Percentiles rank a stretch among this genome's conserved stretches.
phyloP scores from a whole-genome alignment of 371 early-diverging fungal species.

The Lichtheimia ramosa region DNA sequence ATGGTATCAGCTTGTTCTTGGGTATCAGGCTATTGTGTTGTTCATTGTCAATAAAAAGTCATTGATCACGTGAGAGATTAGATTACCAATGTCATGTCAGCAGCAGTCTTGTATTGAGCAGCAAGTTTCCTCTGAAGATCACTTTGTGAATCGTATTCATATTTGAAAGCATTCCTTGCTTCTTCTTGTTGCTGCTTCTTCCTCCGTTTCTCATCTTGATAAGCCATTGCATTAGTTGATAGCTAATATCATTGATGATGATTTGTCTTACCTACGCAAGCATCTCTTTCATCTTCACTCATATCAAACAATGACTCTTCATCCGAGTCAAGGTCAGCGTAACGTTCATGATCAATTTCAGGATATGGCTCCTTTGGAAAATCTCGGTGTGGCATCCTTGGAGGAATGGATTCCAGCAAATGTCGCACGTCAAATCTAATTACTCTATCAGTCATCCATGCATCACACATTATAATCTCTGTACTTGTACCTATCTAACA shows the following conservation, averaged over 20 bases:
- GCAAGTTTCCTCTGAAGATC: conserved; percentile 6
- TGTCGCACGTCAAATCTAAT: conserved; percentile 27
- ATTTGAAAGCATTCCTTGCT: conserved; percentile 3
- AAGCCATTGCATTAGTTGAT: too few relatives aligned
- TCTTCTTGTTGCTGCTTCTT: conserved; percentile 14
- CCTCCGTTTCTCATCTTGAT: conserved; percentile 14
- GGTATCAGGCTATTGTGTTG: conserved; percentile 40
- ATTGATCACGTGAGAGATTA: background rate
- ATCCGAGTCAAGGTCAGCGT: conserved; percentile 24
- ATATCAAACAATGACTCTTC: conserved; percentile 19
- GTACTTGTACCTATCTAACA: conserved; percentile 22
- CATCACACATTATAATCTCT: background rate
- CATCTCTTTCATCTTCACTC: conserved; percentile 24
- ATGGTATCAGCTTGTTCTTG: conserved; percentile 59
- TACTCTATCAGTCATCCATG: background rate
- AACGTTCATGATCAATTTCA: conserved; percentile 19
- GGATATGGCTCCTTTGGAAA: background rate
- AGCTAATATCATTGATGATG: too few relatives aligned
- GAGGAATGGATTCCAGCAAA: conserved; percentile 14
- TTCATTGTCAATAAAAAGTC: background rate
- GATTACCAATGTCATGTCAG: conserved; percentile 9
- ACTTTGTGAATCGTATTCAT: conserved; percentile 4
- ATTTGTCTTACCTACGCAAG: conserved; percentile 15
- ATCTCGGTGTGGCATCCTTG: background rate
- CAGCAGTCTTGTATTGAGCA: conserved; percentile 9